Evolutionary conservation across 495 filamentous ascomycete genomes (phyloP), one percentile per base, ranked within the genome.

Genomic region (Hyaloscypha variabilis): DNA sequence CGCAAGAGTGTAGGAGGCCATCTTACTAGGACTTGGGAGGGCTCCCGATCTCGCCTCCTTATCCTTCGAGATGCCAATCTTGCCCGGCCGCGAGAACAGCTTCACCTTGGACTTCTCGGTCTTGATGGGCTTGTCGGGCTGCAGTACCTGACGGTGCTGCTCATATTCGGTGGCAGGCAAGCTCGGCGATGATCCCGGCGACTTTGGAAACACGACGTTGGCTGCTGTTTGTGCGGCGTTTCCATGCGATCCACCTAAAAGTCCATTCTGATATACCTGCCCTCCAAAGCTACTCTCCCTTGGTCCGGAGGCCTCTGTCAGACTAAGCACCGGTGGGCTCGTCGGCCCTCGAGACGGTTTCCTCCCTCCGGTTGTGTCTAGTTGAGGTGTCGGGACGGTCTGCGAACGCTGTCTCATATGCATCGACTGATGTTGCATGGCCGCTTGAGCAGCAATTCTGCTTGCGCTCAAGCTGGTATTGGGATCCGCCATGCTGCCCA

Each of bases 41-140:
- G 87, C 86, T 62, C 86, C 86, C 23, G 90, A 85, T 73, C 89
- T 91, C 17, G 79, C 71, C 26, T 94, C 91, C 53, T 88, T 88
- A 46, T 95, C 91, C 54, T 88, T 88, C 58, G 86, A 88, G 60
- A 91, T 89, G 11, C 85, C 86, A 55, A 94, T 91, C 74, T 89
- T 91, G 72, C 92, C 93, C 4, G 92, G 92, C 65, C 94, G 90
- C 2, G 91, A 94, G 73, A 97, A 97, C 6, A 97, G 82, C 77
- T 96, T 96, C 76, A 93, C 92, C 78, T 94, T 96, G 24, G 90
- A 91, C 77, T 91, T 92, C 76, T 94, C 90, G 26, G 86, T 82
- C 71, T 89, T 89, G 25, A 78, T 78, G 39, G 89, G 91, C 66
- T 85, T 86, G 68, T 93, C 89, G 53, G 83, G 83, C 31, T 86